Percentiles rank a stretch among this genome's conserved stretches.
These are phyloP conservation scores for Rosa lucieae DNA, from an alignment of 306 rosid genomes.

Conservation along the genomic window DNA sequence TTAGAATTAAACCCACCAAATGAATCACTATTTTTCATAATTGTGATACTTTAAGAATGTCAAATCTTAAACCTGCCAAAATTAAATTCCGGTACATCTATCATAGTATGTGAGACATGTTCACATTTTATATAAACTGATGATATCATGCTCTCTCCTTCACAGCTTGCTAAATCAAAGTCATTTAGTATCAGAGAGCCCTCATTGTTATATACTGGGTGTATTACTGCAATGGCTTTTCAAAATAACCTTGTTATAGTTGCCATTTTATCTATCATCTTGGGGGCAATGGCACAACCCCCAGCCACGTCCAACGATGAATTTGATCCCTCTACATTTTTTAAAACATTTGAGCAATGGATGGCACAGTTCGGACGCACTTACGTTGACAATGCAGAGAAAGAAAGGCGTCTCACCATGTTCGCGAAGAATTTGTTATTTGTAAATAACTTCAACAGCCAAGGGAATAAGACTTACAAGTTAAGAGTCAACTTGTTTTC, in stretches of 20 bases:
- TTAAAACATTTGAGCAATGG: not conserved
- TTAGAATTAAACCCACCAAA: not conserved
- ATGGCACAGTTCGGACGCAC: not conserved
- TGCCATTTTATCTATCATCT: not conserved
- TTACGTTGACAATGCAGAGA: constrained; percentile 31
- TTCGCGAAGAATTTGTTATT: constrained; percentile 32
- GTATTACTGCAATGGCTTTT: not conserved
- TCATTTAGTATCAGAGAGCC: not conserved
- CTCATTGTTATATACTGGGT: not conserved
- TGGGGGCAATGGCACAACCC: not conserved
- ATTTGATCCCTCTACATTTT: not conserved
- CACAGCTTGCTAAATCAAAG: not conserved
- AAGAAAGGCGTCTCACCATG: constrained; percentile 22
- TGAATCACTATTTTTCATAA: not conserved
- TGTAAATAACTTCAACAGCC: constrained; percentile 22
- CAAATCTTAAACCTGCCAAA: not conserved
- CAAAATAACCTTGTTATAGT: not conserved
- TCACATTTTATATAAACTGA: not conserved
- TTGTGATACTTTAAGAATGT: not conserved
- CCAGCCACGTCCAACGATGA: not conserved
- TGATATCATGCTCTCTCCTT: not conserved
- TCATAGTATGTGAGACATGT: too few species aligned
- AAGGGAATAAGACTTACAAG: constrained; percentile 19
- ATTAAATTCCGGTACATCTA: not conserved
- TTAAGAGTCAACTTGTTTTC: constrained; percentile 27